Base-by-base conservation (phyloP, 352 stramenopile genomes). In the Globisporangium carolinianum region DNA sequence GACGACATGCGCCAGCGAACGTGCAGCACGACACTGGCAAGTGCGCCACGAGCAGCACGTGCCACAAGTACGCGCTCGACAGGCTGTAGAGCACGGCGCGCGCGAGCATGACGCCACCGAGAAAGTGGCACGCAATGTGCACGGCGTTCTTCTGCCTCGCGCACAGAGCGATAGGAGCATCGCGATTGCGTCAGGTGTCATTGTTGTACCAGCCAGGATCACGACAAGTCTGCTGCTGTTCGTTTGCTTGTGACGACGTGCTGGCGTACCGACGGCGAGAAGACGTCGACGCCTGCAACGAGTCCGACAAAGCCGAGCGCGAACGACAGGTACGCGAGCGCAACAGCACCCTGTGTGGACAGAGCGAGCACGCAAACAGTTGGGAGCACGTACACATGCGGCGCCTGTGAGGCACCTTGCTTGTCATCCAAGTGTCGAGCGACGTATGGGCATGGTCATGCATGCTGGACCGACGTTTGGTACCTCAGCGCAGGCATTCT, bases 21-120 rank as follows among this genome's bases (percentile, higher is more conserved):
- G 62, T 72, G 56, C 73, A 83, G 43, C 70, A 8, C 17, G 67
- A 67, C 12, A 54, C 59, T 10, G 73, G 67, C 38, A 72, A 24
- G 47, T 83, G 73, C 35, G 51, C 53, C 14, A 80, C 12, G 43
- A 75, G 37, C 55, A 83, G 57, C 15, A 71, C 71, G 39, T 61
- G 85, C 77, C 80, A 88, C 14, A 86, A 60, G 61, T 81, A 82
- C 51, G 50, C 45, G 8, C 58, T 57, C 4, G 63, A 59, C 48
- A 86, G 53, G 5, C 73, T 61, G 45, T 76, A 65, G 18, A 88
- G 57, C 39, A 87, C 58, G 12, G 77, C 68, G 51, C 78, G 72
- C 11, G 76, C 72, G 42, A 87, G 68, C 57, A 87, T 63, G n/a
- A 89, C 37, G 15, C 80, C 78, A 32, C 80, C 80, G 36, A 87